Evolutionary conservation across 78 protist genomes (phyloP).

Genomic region (Dictyostelium firmibasis): DNA sequence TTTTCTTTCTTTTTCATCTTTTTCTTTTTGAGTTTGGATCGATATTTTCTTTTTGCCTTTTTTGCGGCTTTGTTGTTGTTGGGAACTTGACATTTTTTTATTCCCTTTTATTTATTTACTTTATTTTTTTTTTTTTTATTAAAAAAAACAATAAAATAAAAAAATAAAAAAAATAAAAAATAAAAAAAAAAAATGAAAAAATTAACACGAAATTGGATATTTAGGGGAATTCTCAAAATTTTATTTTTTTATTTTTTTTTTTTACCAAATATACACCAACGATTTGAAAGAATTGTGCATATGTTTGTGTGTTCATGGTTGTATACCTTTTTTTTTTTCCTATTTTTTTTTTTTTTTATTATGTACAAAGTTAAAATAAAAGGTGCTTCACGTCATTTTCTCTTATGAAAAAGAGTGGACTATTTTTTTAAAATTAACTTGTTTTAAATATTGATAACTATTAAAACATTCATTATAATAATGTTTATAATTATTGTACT

Average conservation of each 20-base stretch:
- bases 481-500: background rate
- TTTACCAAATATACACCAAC: no score
- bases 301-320: no score
- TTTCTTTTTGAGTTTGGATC: background rate
- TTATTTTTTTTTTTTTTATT: no score
- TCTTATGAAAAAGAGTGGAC: background rate
- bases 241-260: no score
- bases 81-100: background rate
- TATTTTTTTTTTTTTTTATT: background rate
- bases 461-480: background rate
- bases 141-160: background rate
- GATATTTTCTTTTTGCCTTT: background rate
- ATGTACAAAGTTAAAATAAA: background rate
- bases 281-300: no score
- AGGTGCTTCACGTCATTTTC: background rate
- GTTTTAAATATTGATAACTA: background rate
- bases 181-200: background rate
- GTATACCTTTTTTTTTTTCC: no score
- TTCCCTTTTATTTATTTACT: no score
- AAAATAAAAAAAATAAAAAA: background rate
- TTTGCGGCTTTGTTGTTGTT: background rate
- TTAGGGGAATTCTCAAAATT: background rate
- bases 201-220: background rate
- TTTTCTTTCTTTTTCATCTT: background rate
- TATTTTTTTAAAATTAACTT: background rate